These are phyloP conservation scores for Tolypocladium inflatum DNA, from an alignment of 2,329 filamentous ascomycete genomes.

Conservation along the genomic window DNA sequence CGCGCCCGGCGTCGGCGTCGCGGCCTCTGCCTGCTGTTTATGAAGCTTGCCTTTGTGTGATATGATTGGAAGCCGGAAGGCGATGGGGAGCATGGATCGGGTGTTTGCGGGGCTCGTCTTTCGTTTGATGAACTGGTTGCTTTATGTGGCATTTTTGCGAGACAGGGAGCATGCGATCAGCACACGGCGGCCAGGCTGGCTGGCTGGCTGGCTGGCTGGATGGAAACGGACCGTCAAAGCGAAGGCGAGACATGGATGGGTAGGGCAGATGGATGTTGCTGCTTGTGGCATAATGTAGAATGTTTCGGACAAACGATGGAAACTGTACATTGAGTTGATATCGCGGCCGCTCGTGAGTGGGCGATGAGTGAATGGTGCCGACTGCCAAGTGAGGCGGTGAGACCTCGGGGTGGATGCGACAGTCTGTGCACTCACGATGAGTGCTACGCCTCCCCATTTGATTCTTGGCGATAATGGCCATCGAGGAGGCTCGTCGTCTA, in stretches of 20 bases:
- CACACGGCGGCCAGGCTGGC: neutral
- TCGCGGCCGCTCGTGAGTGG: neutral
- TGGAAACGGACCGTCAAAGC: neutral
- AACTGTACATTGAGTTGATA: neutral
- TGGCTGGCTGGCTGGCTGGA: neutral
- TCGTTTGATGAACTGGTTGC: neutral
- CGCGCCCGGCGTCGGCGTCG: neutral
- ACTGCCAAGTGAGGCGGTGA: neutral
- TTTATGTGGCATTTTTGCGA: neutral
- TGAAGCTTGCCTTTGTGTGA: too few species aligned
- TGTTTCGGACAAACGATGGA: neutral
- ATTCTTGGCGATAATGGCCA: neutral
- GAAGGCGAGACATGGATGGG: neutral
- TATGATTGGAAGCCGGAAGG: neutral
- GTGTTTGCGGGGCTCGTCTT: neutral
- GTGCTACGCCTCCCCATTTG: neutral
- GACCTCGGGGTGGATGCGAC: neutral
- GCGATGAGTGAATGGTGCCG: neutral
- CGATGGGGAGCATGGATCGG: neutral
- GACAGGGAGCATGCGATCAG: neutral
- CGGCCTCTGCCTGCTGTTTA: neutral
- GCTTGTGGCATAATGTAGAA: neutral
- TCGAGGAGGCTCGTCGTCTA: neutral
- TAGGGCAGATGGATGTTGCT: neutral
- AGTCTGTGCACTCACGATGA: neutral